Conservation (phyloP, 495 filamentous ascomycete species). For the Letharia columbiana region DNA sequence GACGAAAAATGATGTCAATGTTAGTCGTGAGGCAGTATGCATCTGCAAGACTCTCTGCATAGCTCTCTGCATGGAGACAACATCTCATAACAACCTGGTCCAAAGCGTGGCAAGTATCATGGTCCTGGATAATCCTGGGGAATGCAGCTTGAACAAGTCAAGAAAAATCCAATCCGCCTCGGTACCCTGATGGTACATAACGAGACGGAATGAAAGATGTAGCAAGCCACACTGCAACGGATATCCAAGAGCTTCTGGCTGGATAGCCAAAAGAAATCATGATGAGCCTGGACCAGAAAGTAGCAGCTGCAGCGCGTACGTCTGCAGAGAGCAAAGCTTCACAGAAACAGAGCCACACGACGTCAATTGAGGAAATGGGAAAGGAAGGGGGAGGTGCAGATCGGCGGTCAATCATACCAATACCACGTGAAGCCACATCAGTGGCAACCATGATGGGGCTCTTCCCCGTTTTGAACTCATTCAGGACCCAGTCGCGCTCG, state of each 20-base stretch:
- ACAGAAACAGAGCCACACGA: slow-evolving; percentile 62
- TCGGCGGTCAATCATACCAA: slow-evolving; percentile 87
- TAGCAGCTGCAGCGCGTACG: slow-evolving; percentile 65
- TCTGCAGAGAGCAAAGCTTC: slow-evolving; percentile 87
- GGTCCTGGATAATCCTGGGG: slow-evolving; percentile 62
- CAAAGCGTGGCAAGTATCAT: slow-evolving; percentile 54
- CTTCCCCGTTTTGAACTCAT: slow-evolving; percentile 96
- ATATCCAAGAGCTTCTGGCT: slow-evolving; percentile 76
- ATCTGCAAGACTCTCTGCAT: slow-evolving; percentile 63
- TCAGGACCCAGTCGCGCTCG: slow-evolving; percentile 98
- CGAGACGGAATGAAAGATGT: slow-evolving; percentile 64
- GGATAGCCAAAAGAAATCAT: slow-evolving; percentile 68
- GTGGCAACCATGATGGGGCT: slow-evolving; percentile 90
- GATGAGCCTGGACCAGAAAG: slow-evolving; percentile 78
- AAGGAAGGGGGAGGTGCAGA: slow-evolving; percentile 39
- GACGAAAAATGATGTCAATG: neutral
- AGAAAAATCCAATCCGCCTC: slow-evolving; percentile 65
- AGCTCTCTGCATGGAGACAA: slow-evolving; percentile 51
- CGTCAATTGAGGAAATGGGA: slow-evolving; percentile 39
- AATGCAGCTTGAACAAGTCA: slow-evolving; percentile 62
- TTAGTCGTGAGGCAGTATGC: slow-evolving; percentile 49
- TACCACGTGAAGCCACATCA: slow-evolving; percentile 93
- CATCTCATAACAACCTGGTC: slow-evolving; percentile 40
- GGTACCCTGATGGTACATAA: slow-evolving; percentile 62
- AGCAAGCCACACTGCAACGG: slow-evolving; percentile 67